Evolutionary conservation across 2,329 filamentous ascomycete genomes (phyloP), one percentile per base, ranked within the genome.

Genomic region (Fusarium dlaminii): DNA sequence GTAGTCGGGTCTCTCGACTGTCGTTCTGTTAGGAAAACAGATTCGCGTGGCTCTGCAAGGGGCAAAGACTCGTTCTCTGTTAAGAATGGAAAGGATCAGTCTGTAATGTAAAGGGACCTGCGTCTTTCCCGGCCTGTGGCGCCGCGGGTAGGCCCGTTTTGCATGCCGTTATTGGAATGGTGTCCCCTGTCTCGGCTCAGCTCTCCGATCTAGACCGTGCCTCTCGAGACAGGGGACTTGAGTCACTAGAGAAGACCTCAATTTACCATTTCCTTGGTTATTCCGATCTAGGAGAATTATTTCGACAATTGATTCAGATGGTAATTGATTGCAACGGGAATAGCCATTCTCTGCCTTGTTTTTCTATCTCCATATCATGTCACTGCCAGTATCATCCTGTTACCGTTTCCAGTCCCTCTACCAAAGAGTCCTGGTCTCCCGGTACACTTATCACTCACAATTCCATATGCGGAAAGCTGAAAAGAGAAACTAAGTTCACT

Each of bases 131-230:
- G 15, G 22, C n/a, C 6, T 27, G 60, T 60, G n/a, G 45, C 46
- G 43, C 34, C 27, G 20, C 62, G 64, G 64, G 64, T 59, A 51
- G 43, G 37, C 62, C 64, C 64, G 51, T 24, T 66, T 43, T 43
- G 27, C 22, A 30, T 5, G 13, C 22, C 4, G 22, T 20, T 22
- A 34, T 18, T 39, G 32, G 49, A 27, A 43, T 58, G 30, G 46
- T 34, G 8, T 29, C 24, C 9, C 24, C 34, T n/a, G n/a, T 39
- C 27, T 43, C 39, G 7, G 61, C 29, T 32, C 27, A 39, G n/a
- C 13, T 20, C 30, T 4, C 15, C 22, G 29, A 48, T 49, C n/a
- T 29, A 48, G 36, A 43, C 36, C 42, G 30, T 13, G 36, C 18
- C 36, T 32, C 15, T 18, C 6, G 8, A 4, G 20, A 18, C 27